Evolutionary conservation across 164 flowering plant genomes (phyloP).

Genomic region (Piper betle): DNA sequence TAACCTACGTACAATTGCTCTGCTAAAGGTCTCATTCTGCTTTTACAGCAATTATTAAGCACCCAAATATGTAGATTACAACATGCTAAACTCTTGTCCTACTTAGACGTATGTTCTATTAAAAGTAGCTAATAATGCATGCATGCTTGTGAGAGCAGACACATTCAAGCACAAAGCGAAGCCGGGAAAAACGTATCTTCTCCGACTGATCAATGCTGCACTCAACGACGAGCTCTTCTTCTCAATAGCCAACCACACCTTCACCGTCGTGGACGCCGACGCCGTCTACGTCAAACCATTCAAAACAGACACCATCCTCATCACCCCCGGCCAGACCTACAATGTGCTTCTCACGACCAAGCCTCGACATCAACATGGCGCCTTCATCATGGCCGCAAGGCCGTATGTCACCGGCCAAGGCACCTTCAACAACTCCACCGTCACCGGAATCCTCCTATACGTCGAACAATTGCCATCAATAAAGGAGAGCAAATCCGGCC

Average conservation of each 20-base stretch:
- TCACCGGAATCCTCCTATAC: slow-evolving; percentile 40
- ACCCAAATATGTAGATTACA: too few species aligned
- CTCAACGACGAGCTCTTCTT: slow-evolving; percentile 74
- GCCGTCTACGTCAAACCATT: slow-evolving; percentile 69
- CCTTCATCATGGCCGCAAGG: slow-evolving; percentile 47
- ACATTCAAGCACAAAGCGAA: slow-evolving; percentile 56
- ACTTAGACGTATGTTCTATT: too few species aligned
- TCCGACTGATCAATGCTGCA: slow-evolving; percentile 71
- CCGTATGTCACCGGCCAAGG: slow-evolving; percentile 51
- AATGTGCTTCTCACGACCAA: slow-evolving; percentile 57
- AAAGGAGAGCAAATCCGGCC: background rate
- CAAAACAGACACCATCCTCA: slow-evolving; percentile 27
- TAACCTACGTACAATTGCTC: slow-evolving; percentile 57
- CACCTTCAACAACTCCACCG: slow-evolving; percentile 53
- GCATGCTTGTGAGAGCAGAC: slow-evolving; percentile 21
- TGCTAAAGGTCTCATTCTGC: slow-evolving; percentile 27
- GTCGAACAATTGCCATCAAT: slow-evolving; percentile 3
- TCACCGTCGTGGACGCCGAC: slow-evolving; percentile 58
- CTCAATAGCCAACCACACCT: slow-evolving; percentile 56
- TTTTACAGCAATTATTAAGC: too few species aligned
- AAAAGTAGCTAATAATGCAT: background rate
- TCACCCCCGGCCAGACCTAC: slow-evolving; percentile 73
- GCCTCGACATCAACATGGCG: slow-evolving; percentile 27
- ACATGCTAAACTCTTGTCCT: background rate
- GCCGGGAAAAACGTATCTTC: slow-evolving; percentile 61